A percentile compares a stretch with the other conserved stretches of the same genome.
Conservation (phyloP, 495 filamentous ascomycete genomes). For the Xylaria nigripes region DNA sequence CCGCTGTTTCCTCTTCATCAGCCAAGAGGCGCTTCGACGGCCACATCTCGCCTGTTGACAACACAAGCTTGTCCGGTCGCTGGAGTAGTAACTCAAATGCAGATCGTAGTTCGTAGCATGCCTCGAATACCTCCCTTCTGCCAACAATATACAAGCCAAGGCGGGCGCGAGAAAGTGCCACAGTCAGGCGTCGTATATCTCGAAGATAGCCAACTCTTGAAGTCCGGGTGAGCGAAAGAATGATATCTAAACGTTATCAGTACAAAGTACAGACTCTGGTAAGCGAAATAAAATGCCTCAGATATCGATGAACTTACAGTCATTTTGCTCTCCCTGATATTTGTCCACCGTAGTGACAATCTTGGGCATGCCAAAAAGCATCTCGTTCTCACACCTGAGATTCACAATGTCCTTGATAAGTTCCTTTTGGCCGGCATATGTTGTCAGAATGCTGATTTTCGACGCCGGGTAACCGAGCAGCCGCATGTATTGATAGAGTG, state of each 20-base stretch:
- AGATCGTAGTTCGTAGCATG: slow-evolving; percentile 77
- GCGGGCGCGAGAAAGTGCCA: slow-evolving; percentile 90
- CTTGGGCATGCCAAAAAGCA: slow-evolving; percentile 83
- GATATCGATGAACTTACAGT: slow-evolving; percentile 56
- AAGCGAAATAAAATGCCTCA: background rate
- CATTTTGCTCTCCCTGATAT: slow-evolving; percentile 98
- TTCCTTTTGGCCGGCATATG: slow-evolving; percentile 91
- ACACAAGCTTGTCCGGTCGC: slow-evolving; percentile 66
- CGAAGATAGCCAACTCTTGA: slow-evolving; percentile 87
- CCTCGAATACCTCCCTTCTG: slow-evolving; percentile 79
- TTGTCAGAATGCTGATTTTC: slow-evolving; percentile 83
- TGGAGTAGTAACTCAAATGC: slow-evolving; percentile 70
- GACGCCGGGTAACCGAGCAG: slow-evolving; percentile 89
- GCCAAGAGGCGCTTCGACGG: slow-evolving; percentile 54
- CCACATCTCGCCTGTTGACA: slow-evolving; percentile 81
- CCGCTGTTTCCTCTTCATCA: slow-evolving; percentile 46
- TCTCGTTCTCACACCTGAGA: slow-evolving; percentile 75
- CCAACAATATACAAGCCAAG: slow-evolving; percentile 91
- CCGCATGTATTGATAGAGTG: slow-evolving; percentile 95
- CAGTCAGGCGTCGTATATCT: slow-evolving; percentile 87
- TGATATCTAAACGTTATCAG: slow-evolving; percentile 56
- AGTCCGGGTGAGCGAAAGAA: slow-evolving; percentile 85
- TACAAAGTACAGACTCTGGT: slow-evolving; percentile 18
- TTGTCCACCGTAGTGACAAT: slow-evolving; percentile 94
- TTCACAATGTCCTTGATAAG: slow-evolving; percentile 81